Evolutionary conservation across 495 filamentous ascomycete genomes (phyloP), one percentile per base, ranked within the genome.

Genomic region (Umbilicaria muhlenbergii): DNA sequence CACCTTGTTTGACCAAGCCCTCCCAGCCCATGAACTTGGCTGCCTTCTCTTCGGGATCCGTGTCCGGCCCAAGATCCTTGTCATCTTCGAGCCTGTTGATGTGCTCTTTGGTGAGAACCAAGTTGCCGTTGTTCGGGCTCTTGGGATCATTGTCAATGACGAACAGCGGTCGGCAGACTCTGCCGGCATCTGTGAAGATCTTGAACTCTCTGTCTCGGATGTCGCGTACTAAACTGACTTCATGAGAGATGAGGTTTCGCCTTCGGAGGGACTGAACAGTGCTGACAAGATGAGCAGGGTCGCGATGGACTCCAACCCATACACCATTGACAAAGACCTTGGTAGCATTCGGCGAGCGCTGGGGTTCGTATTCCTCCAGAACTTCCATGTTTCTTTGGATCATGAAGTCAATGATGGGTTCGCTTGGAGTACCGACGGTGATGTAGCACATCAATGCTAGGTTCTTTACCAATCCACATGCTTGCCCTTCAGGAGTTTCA

Each of bases 291-390:
- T 83, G 72, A 36, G 79, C 73, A 14, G 92, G 81, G 45, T 94
- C 80, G 41, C 81, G 70, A 49, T 94, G 87, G 11, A 86, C 73
- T 60, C 92, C 91, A 36, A 96, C 86, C 92, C 92, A 96, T 2
- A 92, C 86, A 54, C 91, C 91, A 51, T 99, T 96, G 41, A 99
- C 78, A 52, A 99, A 96, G 39, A 96, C 80, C 64, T 99, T 96
- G 18, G 92, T 99, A 1, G 89, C 87, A 53, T 92, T 83, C 4
- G 91, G 91, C 16, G 83, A 83, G 13, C 80, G 69, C 49, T 83
- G 68, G 0, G 89, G 86, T 53, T 98, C 91, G 49, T 94, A 96
- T 59, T 96, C 91, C 58, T 98, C 91, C 1, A 98, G 70, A 1
- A 93, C 74, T 51, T 96, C 91, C 88, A 98, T 96, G 55, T 84